Percentiles rank a stretch among this genome's conserved stretches.
Evolutionary conservation across 2,329 filamentous ascomycete species (phyloP).

Genomic region (Epichloe coenophiala): DNA sequence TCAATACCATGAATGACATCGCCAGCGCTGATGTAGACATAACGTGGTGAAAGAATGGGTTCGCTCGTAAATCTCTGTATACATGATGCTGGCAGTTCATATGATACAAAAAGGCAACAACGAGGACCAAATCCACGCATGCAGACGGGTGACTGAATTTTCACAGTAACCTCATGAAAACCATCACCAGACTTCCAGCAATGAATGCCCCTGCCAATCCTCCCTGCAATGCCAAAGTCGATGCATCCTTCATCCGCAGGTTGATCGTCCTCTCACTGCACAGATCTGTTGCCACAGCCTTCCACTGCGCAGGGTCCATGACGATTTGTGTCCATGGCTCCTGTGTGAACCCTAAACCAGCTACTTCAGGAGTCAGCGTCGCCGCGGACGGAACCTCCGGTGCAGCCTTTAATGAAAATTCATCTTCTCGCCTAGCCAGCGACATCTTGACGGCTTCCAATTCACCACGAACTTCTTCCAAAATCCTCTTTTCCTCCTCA

Average conservation of each 20-base stretch:
- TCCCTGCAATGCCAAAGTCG: constrained; percentile 54
- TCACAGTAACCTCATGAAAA: constrained; percentile 23
- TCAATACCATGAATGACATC: too few species aligned
- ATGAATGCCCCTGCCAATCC: constrained; percentile 51
- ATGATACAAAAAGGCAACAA: background rate
- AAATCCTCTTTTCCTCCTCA: constrained; percentile 53
- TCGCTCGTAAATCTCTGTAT: background rate
- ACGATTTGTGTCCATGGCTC: constrained; percentile 30
- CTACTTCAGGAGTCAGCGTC: background rate
- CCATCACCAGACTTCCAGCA: constrained; percentile 38
- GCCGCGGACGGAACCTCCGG: constrained; percentile 5
- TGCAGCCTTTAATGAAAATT: constrained; percentile 2
- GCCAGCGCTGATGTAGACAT: too few species aligned
- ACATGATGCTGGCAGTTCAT: background rate
- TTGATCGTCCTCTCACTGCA: constrained; percentile 52
- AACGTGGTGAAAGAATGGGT: too few species aligned
- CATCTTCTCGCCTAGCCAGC: constrained; percentile 14
- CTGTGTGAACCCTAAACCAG: background rate
- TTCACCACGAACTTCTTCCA: constrained; percentile 34
- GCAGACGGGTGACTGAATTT: constrained; percentile 6
- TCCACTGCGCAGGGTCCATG: constrained; percentile 31
- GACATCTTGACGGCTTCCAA: constrained; percentile 21
- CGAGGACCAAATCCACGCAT: constrained; percentile 6
- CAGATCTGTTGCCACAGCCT: constrained; percentile 39
- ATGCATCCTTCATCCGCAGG: constrained; percentile 56